Evolutionary conservation across 306 rosid genomes (phyloP).

Genomic region (Pachyrhizus erosus): DNA sequence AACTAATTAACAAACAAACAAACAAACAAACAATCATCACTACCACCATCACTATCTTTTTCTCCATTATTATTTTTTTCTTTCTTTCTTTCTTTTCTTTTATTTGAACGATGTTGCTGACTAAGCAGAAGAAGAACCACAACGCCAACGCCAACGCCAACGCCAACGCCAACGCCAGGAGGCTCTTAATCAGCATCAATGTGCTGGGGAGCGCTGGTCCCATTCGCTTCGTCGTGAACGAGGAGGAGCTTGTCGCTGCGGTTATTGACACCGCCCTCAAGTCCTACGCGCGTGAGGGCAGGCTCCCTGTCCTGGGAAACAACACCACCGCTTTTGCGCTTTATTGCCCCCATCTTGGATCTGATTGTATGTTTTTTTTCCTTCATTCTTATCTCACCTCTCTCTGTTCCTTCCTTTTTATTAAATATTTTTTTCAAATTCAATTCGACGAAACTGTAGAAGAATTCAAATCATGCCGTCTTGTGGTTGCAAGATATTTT

Average conservation of each 20-base stretch:
- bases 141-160: constrained; percentile 44
- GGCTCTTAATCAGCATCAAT: constrained; percentile 80
- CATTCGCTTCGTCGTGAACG: constrained; percentile 82
- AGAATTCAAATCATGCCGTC: too few species aligned
- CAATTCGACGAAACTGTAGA: too few species aligned
- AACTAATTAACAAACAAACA: too few species aligned
- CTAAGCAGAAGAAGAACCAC: constrained; percentile 85
- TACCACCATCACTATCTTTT: too few species aligned
- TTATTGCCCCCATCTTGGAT: constrained; percentile 72
- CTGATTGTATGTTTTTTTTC: constrained; percentile 10
- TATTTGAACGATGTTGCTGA: constrained; percentile 65
- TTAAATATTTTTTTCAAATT: too few species aligned
- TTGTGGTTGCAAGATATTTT: too few species aligned
- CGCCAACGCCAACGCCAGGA: constrained; percentile 57
- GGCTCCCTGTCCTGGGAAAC: constrained; percentile 80
- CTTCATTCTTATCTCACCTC: too few species aligned
- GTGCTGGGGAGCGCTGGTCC: constrained; percentile 97
- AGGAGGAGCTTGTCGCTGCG: constrained; percentile 71
- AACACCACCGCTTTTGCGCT: constrained; percentile 63
- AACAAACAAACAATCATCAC: too few species aligned
- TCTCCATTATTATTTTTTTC: too few species aligned
- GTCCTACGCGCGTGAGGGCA: constrained; percentile 93
- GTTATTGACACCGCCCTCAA: constrained; percentile 86
- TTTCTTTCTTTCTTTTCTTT: background rate
- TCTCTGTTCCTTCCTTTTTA: too few species aligned